Conservation (phyloP, 2,329 filamentous ascomycete species). For the Microcyclospora pomicola region DNA sequence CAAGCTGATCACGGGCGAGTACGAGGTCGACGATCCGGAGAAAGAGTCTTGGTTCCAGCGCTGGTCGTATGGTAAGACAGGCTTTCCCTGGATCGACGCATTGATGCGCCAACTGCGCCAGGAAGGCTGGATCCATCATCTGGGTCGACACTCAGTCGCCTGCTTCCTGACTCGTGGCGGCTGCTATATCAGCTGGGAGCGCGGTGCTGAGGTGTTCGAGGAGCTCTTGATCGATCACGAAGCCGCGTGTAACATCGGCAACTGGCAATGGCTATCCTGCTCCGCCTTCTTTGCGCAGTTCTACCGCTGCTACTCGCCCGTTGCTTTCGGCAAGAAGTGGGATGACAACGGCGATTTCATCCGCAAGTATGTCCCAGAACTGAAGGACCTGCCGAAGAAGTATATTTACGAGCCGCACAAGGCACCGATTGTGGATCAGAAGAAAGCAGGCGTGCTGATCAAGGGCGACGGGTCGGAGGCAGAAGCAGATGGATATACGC, state of each 20-base stretch:
- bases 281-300: slow-evolving; percentile 63
- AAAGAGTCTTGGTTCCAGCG: slow-evolving; percentile 54
- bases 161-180: slow-evolving; percentile 70
- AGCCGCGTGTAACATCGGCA: slow-evolving; percentile 57
- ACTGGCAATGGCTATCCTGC: slow-evolving; percentile 68
- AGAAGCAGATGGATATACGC: slow-evolving; percentile 29
- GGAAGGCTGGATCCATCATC: slow-evolving; percentile 70
- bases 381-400: slow-evolving; percentile 47
- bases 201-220: slow-evolving; percentile 65
- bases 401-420: slow-evolving; percentile 74
- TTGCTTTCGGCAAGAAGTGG: slow-evolving; percentile 64
- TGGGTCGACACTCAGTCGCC: slow-evolving; percentile 63
- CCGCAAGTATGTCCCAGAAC: slow-evolving; percentile 52
- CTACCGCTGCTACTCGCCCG: slow-evolving; percentile 54
- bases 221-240: slow-evolving; percentile 66
- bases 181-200: slow-evolving; percentile 67
- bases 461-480: slow-evolving; percentile 35
- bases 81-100: slow-evolving; percentile 70
- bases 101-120: slow-evolving; percentile 59
- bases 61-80: slow-evolving; percentile 56
- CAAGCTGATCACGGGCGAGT: slow-evolving; percentile 41
- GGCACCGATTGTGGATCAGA: slow-evolving; percentile 53
- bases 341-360: slow-evolving; percentile 55
- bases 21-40: slow-evolving; percentile 48
- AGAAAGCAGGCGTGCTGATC: slow-evolving; percentile 50